Base-by-base conservation (phyloP, 2,329 filamentous ascomycete genomes). In the Neocatenulostroma microsporum region DNA sequence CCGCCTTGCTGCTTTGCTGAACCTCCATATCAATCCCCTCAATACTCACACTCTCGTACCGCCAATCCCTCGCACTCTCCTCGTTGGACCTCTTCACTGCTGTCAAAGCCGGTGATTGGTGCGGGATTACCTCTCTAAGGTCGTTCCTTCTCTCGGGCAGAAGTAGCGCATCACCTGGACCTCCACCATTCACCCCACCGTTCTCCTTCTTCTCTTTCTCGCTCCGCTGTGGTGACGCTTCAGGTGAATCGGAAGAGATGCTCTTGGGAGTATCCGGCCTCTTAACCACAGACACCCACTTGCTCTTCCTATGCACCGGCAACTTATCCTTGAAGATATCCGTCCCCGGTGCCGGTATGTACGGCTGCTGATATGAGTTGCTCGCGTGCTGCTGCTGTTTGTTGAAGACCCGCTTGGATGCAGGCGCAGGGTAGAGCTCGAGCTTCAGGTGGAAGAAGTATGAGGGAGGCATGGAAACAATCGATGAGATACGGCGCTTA, bases 1-100 rank as follows among this genome's bases (percentile, higher is more conserved):
- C 50, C 18, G 54, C 55, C 40, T 59, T 60, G 18, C 54, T 51
- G 19, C 23, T 47, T 52, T n/a, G 49, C 52, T 53, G 44, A 3
- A 56, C 46, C 30, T 69, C 67, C 70, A 88, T 80, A 60, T 94
- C 83, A 58, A 94, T 78, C 53, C 84, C 84, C 59, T 89, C 79
- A 27, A 95, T 76, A 37, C 73, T 75, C 35, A 96, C 73, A n/a
- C 69, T 70, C 29, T 82, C 84, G 58, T 93, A 86, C 36, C 91
- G 73, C 80, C 84, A 89, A 60, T 96, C 89, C 36, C 62, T 66
- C 3, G 63, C 62, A 2, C 76, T 75, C 28, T 62, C 69, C 41
- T 63, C 27, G 69, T 69, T 48, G 56, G 66, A 35, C 58, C 70
- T 47, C 58, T 48, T 55, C 23, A 44, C 41, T 42, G 53, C 20